Base-by-base conservation (phyloP, 768 basidiomycete species). In the Termitomyces sp. region DNA sequence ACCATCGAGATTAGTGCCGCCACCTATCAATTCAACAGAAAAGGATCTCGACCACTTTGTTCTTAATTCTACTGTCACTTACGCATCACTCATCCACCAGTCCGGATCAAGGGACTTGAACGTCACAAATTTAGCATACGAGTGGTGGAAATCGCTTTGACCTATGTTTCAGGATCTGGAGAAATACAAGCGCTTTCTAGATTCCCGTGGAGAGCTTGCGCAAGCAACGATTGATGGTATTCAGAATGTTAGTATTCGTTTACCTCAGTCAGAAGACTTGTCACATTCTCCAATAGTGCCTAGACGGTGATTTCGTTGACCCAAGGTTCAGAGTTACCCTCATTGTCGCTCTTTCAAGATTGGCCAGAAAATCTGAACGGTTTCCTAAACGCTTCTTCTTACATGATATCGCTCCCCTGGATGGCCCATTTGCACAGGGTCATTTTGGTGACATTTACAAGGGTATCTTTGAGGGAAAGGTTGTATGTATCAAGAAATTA, bases 271-370 rank as follows among this genome's bases (percentile, higher is more conserved):
- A 28, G 5, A 4, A 45, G 12, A 54, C 19, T 37, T 2, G 38
- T 37, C 51, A 8, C 11, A 8, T 19, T 30, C 30, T 37, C 43
- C 33, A 26, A 31, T 33, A 54, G 53, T 38, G 38, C 6, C 33
- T 54, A 15, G 53, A 54, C 40, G 14, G n/a, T 19, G 46, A 37
- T 5, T 28, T 48, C 14, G 54, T 55, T 5, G 46, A 55, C 14
- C 23, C 1, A 48, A 15, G 48, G 15, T 37, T 40, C 9, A 17
- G 37, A 48, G 54, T 48, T 11, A 48, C 31, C 7, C 33, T 55
- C 38, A 10, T 41, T 11, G 54, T 55, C 14, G 54, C 54, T 55
- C 46, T 55, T 15, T 55, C 54, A 12, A 44, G 54, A 28, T 41
- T 55, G 10, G 44, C 44, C 28, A 45, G 54, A 17, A 48, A 55